Percentiles rank a stretch among this genome's conserved stretches.
Conservation (phyloP, 208 protist genomes). For the Crithidia mellificae region DNA sequence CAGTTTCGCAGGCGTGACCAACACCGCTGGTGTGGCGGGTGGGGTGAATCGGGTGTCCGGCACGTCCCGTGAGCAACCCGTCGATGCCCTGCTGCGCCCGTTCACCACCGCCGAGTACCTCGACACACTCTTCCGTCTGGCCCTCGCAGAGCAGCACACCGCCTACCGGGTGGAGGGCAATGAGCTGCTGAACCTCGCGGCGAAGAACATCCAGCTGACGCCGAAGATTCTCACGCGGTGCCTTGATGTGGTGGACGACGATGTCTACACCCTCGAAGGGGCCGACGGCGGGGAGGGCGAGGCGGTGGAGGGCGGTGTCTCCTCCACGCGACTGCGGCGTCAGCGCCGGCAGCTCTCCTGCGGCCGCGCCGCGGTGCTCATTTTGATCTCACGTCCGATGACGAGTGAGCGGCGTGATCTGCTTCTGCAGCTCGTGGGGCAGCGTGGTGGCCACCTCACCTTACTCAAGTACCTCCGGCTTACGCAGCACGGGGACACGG, state of each 20-base stretch:
- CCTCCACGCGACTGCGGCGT: constrained; percentile 27
- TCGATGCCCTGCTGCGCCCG: constrained; percentile 33
- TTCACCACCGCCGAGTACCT: constrained; percentile 51
- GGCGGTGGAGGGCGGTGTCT: constrained; percentile 25
- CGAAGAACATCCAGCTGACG: constrained; percentile 77
- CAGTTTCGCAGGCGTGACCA: background rate
- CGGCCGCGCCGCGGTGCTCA: constrained; percentile 65
- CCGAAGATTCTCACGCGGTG: constrained; percentile 59
- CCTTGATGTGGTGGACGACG: constrained; percentile 80
- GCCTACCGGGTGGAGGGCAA: constrained; percentile 75
- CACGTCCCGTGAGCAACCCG: no score
- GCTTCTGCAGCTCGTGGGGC: constrained; percentile 55
- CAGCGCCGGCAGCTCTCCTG: constrained; percentile 77
- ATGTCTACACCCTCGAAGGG: constrained; percentile 50
- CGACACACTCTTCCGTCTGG: constrained; percentile 61
- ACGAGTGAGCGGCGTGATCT: constrained; percentile 41
- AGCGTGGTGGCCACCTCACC: constrained; percentile 69
- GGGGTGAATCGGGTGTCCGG: no score
- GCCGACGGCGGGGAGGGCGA: background rate
- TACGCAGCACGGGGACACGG: constrained; percentile 50
- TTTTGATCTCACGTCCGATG: constrained; percentile 62
- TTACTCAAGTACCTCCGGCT: constrained; percentile 81
- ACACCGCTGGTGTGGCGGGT: background rate
- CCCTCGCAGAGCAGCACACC: constrained; percentile 53
- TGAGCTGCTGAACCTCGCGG: constrained; percentile 66